Conservation (phyloP, 2,329 filamentous ascomycete genomes). For the Colletotrichum liriopes region DNA sequence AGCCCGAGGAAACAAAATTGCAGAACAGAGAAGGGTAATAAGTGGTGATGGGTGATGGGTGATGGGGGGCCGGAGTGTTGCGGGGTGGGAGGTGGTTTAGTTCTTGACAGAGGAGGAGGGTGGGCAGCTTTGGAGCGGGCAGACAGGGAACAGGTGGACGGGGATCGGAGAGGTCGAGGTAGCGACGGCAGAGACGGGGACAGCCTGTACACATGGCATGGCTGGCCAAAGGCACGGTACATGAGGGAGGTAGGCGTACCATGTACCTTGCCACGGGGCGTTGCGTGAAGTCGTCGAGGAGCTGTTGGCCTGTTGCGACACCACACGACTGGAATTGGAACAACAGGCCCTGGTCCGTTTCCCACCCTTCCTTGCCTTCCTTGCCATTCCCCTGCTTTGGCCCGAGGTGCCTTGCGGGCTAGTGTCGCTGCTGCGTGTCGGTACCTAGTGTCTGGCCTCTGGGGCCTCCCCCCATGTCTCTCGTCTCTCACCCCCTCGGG, state of each 20-base stretch:
- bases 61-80: conserved; percentile 16
- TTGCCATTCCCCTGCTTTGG: conserved; percentile 16
- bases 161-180: conserved; percentile 37
- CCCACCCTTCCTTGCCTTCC: background rate
- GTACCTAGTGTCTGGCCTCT: background rate
- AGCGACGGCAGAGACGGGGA: conserved; percentile 8
- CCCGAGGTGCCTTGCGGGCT: conserved; percentile 2
- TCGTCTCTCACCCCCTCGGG: background rate
- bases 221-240: too few species aligned
- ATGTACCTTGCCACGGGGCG: background rate
- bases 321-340: conserved; percentile 25
- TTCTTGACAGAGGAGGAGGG: conserved; percentile 33
- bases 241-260: background rate
- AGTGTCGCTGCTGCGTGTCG: background rate
- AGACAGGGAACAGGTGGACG: conserved; percentile 35
- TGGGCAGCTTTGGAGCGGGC: conserved; percentile 15
- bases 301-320: conserved; percentile 9
- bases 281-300: background rate
- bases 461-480: background rate
- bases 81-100: conserved; percentile 31
- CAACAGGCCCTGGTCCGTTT: conserved; percentile 18
- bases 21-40: conserved; percentile 1
- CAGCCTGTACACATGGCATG: background rate
- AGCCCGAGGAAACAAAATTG: conserved; percentile 10
- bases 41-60: conserved; percentile 12